Evolutionary conservation across 768 basidiomycete species (phyloP), one percentile per base, ranked within the genome.

Genomic region (Termitomyces sp.): DNA sequence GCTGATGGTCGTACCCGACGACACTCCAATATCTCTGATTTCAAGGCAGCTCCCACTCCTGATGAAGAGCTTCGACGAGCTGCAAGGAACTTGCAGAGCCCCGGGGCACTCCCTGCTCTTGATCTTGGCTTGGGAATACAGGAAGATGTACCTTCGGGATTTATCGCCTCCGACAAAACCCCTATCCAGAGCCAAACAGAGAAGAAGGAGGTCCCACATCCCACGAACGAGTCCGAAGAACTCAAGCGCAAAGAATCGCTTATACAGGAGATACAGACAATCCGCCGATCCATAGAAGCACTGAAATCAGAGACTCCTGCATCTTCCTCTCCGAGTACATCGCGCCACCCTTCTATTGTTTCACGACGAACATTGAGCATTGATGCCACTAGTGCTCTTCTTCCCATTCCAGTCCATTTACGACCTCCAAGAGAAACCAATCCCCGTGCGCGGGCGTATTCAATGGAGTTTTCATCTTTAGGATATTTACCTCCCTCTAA

Each of bases 71-170:
- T 81, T 41, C 75, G 77, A 47, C 79, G 80, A 28, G 76, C 79
- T 17, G 68, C 79, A 37, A 75, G 77, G 66, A 71, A 73, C 49
- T 54, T 68, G 55, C 87, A 88, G 62, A 76, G 67, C 51, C 77
- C 79, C 23, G 81, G 83, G 30, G 81, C 72, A 19, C 74, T 92
- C 12, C 91, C 89, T 37, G 75, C 80, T 35, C 73, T 93, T 42
- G 89, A 93, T 66, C 82, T 93, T 19, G 91, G 91, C 12, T 69
- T 76, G 10, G 86, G 84, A 43, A 86, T 93, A 47, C 79, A 89
- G 66, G 81, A 85, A 44, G 83, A 90, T 61, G 86, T 93, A 11
- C 91, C 91, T 3, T 71, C 78, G 42, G 82, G 75, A 54, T 91
- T 88, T 66, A 87, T 91, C 55, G 67, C 82, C 27, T 74, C 79